Conservation (phyloP, 2,329 filamentous ascomycete species). For the Paecilomyces variotii region DNA sequence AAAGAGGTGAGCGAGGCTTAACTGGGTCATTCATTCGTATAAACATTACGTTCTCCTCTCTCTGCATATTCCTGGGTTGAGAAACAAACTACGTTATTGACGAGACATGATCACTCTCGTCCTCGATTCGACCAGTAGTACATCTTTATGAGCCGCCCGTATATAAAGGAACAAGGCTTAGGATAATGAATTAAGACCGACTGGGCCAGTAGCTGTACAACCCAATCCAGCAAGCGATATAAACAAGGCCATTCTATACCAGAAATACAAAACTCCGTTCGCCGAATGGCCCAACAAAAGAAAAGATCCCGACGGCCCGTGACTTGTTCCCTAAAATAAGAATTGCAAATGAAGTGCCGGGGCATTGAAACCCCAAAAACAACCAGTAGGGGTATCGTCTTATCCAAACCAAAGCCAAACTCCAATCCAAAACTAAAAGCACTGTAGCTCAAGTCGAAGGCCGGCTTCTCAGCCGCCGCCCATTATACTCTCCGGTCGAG, state of each 20-base stretch:
- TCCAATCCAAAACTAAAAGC: neutral
- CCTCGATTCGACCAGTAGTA: too few relatives aligned
- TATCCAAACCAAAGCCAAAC: neutral
- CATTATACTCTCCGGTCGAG: slow-evolving; percentile 15
- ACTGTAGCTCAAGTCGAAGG: slow-evolving; percentile 16
- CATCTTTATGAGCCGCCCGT: too few relatives aligned
- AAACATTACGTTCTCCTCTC: too few relatives aligned
- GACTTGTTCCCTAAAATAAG: neutral
- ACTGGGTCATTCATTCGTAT: too few relatives aligned
- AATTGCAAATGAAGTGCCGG: neutral
- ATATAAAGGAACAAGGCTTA: neutral
- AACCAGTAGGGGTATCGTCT: neutral
- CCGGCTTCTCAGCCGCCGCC: slow-evolving; percentile 24
- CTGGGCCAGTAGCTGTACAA: neutral
- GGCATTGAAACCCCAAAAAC: neutral
- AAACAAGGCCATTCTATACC: neutral
- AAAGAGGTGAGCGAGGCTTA: too few relatives aligned
- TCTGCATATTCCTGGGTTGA: too few relatives aligned
- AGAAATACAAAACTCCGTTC: neutral
- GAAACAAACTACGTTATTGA: too few relatives aligned
- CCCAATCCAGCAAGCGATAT: neutral
- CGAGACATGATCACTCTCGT: neutral
- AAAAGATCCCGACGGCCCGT: neutral
- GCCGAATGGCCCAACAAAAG: neutral
- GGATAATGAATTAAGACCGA: neutral